phyloP scores from a whole-genome alignment of 495 filamentous ascomycete genomes.

The Geopyxis carbonaria region DNA sequence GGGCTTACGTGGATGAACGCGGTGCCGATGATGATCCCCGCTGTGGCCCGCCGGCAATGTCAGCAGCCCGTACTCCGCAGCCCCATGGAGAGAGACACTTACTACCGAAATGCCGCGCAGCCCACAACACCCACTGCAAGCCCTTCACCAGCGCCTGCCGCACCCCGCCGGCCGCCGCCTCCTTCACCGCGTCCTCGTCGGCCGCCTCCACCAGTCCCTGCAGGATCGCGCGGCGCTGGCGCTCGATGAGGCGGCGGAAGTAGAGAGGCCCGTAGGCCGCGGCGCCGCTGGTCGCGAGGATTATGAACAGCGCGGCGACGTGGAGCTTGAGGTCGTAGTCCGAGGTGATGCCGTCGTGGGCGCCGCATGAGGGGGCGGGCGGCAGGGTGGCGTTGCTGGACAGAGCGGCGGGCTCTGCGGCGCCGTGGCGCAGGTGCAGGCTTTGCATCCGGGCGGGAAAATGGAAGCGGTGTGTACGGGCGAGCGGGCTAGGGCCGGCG shows the following conservation, averaged over 20 bases:
- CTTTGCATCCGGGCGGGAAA: too few relatives aligned
- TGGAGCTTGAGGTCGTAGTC: slow-evolving; percentile 16
- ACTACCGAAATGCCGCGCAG: slow-evolving; percentile 43
- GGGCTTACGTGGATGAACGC: slow-evolving; percentile 49
- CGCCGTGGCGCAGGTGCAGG: too few relatives aligned
- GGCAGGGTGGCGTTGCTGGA: too few relatives aligned
- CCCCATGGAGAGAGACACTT: too few relatives aligned
- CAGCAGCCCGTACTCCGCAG: too few relatives aligned
- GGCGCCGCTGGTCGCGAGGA: slow-evolving; percentile 12
- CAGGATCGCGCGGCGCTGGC: too few relatives aligned
- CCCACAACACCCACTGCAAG: slow-evolving; percentile 16
- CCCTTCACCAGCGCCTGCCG: slow-evolving; percentile 10
- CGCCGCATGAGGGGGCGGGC: slow-evolving; percentile 12
- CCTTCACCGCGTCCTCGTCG: slow-evolving; percentile 8
- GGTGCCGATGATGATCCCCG: slow-evolving; percentile 52
- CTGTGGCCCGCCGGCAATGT: too few relatives aligned
- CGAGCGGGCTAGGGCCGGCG: too few relatives aligned
- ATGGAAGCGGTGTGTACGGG: too few relatives aligned
- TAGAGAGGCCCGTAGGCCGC: slow-evolving; percentile 15
- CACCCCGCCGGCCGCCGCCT: slow-evolving; percentile 11
- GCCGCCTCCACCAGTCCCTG: slow-evolving; percentile 8
- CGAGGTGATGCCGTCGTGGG: slow-evolving; percentile 7
- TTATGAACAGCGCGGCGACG: slow-evolving; percentile 14
- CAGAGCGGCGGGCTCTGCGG: too few relatives aligned
- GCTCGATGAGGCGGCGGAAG: slow-evolving; percentile 15